phyloP scores from a whole-genome alignment of 2,329 filamentous ascomycete genomes.

The Alternaria brassicae region DNA sequence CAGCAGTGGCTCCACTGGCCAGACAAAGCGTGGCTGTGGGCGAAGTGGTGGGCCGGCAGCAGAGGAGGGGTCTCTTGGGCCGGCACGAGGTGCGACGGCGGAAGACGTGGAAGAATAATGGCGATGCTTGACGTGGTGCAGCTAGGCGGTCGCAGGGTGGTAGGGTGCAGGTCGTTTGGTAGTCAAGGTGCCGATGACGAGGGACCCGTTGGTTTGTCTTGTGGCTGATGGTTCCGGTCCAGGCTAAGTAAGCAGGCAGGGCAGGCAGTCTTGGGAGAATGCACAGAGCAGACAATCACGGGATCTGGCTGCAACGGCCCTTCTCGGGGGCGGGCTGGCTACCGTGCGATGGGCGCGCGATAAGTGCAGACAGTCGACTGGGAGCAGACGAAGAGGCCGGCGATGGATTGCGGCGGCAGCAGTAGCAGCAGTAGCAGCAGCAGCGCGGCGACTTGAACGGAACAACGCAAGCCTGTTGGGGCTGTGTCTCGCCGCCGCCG shows the following conservation, averaged over 20 bases:
- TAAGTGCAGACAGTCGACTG: background rate
- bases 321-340: background rate
- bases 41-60: background rate
- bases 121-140: constrained; percentile 9
- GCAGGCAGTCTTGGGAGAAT: background rate
- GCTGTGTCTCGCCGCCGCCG: constrained; percentile 10
- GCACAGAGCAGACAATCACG: background rate
- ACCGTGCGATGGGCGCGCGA: constrained; percentile 1
- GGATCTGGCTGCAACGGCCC: background rate
- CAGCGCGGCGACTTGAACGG: constrained; percentile 1
- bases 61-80: constrained; percentile 12
- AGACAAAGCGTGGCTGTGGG: background rate
- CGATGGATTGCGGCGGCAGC: background rate
- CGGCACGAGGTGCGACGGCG: background rate
- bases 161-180: constrained; percentile 4
- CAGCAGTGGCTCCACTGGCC: background rate
- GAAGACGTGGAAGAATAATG: background rate
- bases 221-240: constrained; percentile 13
- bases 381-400: background rate
- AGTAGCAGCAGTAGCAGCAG: background rate
- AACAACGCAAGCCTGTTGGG: constrained; percentile 16
- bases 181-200: constrained; percentile 16
- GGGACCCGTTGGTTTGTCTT: constrained; percentile 7
- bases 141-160: constrained; percentile 7
- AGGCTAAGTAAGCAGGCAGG: constrained; percentile 8